These are phyloP conservation scores for Hypoxylon perforatum DNA, from an alignment of 495 filamentous ascomycete species.

Conservation along the genomic window DNA sequence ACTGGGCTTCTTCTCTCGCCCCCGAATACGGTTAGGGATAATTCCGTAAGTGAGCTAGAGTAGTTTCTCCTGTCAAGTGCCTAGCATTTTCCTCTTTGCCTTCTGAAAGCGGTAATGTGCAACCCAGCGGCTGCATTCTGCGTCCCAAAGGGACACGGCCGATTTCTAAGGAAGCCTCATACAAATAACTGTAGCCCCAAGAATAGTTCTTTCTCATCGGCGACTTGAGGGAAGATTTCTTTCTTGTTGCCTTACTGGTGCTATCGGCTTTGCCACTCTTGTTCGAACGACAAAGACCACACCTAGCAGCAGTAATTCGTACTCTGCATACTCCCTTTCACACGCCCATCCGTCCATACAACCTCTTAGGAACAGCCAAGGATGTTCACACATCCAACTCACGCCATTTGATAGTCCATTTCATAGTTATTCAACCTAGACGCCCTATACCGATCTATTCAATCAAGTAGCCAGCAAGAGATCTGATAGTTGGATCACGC, in stretches of 20 bases:
- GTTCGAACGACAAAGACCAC: conserved; percentile 41
- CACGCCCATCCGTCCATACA: conserved; percentile 10
- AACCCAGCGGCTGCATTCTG: conserved; percentile 34
- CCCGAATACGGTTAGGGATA: conserved; percentile 45
- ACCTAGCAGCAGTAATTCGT: conserved; percentile 25
- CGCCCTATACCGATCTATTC: conserved; percentile 3
- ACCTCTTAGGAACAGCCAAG: conserved; percentile 12
- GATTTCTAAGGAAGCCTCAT: conserved; percentile 36
- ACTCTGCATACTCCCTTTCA: conserved; percentile 21
- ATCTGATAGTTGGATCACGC: conserved; percentile 12
- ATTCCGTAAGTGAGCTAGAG: conserved; percentile 39
- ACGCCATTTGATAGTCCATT: conserved; percentile 3
- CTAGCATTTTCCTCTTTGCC: conserved; percentile 28
- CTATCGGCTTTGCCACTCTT: conserved; percentile 14
- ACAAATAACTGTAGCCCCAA: conserved; percentile 48
- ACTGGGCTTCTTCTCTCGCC: conserved; percentile 21
- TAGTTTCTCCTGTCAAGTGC: conserved; percentile 19
- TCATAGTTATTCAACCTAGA: background rate
- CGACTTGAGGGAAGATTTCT: conserved; percentile 28
- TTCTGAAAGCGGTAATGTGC: conserved; percentile 47
- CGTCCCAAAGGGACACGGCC: conserved; percentile 22
- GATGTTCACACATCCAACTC: conserved; percentile 14
- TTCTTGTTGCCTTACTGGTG: conserved; percentile 35
- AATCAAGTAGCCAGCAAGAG: conserved; percentile 3
- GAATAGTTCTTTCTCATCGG: conserved; percentile 36